Base-by-base conservation (phyloP, 2,329 filamentous ascomycete genomes). In the Cladosporium sp. region DNA sequence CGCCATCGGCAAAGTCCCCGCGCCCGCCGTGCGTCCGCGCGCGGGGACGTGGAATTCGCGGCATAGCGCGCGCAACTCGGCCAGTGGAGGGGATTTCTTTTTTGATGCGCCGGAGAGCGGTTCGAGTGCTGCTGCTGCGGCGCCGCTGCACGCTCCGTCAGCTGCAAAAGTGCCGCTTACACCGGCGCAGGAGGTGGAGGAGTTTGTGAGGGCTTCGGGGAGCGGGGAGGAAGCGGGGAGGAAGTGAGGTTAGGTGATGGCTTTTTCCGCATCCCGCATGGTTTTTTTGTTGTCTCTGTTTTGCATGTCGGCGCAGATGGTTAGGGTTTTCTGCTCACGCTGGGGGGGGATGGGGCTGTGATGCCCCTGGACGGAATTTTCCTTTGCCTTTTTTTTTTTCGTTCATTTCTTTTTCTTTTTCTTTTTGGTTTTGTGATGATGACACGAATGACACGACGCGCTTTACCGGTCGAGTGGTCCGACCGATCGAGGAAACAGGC, bases 1-100 rank as follows among this genome's bases (percentile, higher is more conserved):
- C 35, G 61, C 59, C 9, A 68, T 68, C 22, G 65, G 62, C 45
- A 61, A 60, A 16, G 66, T 70, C 9, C 67, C 67, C 1, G 57
- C 59, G 14, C 67, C 67, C 2, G 54, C 49, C n/a, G 54, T 67
- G 22, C 62, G 67, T 9, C 66, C 67, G n/a, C 61, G 67, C 14
- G 60, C 66, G 2, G 65, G 65, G 28, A 67, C 66, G 5, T 48
- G 56, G 48, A 59, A 60, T 10, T 67, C 63, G 2, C 49, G 53
- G 46, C 52, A 58, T 43, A 56, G 59, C 48, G 46, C 44, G 44
- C 57, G 53, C 46, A 45, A 56, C 46, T 53, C 52, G 19, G 54
- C 35, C 45, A 52, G 48, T 13, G 40, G 33, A 9, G 41, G 40
- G 11, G 40, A 48, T 11, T 18, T 34, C 41, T 49, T 54, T 37